Evolutionary conservation across 306 rosid genomes (phyloP), one percentile per base, ranked within the genome.

Genomic region (Trichosanthes cucumerina): DNA sequence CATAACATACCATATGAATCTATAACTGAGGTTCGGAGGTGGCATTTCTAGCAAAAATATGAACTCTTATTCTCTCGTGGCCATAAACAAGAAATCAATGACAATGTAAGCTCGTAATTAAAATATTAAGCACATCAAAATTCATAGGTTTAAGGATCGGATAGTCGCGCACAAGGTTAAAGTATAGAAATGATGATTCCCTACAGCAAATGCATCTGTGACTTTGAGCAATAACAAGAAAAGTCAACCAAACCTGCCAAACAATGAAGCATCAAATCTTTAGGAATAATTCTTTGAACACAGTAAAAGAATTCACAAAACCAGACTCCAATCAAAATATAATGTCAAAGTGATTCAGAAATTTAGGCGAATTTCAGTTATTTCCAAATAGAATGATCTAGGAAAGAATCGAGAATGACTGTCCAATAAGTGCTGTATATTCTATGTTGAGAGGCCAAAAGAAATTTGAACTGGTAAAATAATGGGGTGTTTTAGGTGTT

Each of bases 41-140:
- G 15, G 60, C 9, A 47, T 47, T 73, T 73, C 77, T 73, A 43
- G 28, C 41, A 74, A 74, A 74, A 74, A 49, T 74, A 74, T 74
- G 78, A 74, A 50, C 63, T 74, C 47, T 74, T 74, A 74, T 50
- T 50, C 78, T 33, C 31, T 52, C 46, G 63, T 50, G 78, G 78
- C 46, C 78, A 52, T 49, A 74, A 74, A 49, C 78, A 74, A 50
- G 62, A 74, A 74, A 74, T 74, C 62, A 31, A 31, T 28, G 18
- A 71, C 57, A 71, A 71, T 46, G 39, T 74, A 74, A 50, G 43
- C 60, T 74, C 47, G 47, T 74, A 50, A 74, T 3, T 47, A 26
- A 74, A 74, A 28, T 33, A 73, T 26, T 50, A 74, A 74, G 63
- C 47, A 52, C 63, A 74, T 31, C 78, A 74, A 74, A 74, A 74